Evolutionary conservation across 2,329 filamentous ascomycete genomes (phyloP), one percentile per base, ranked within the genome.

Genomic region (Aspergillus transmontanensis): DNA sequence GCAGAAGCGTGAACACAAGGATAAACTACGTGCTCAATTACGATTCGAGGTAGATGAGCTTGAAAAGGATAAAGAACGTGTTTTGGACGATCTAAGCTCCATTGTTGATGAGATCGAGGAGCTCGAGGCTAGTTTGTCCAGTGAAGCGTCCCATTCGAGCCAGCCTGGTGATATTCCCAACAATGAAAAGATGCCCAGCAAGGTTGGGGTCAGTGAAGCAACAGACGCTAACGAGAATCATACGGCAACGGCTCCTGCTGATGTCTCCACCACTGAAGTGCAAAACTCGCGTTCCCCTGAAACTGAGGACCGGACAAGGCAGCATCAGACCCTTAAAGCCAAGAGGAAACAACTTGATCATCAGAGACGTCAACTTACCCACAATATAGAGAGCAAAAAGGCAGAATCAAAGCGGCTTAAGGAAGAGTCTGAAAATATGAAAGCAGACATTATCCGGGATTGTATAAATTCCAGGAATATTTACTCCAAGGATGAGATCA

Each of bases 331-430:
- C 26, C 48, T 51, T 7, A 53, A 34, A 54, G 30, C 12, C 21
- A 43, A 57, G 28, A 26, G 28, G 28, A 55, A 54, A 7, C 4
- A 14, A 43, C n/a, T 34, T 19, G 43, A 36, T 11, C 14, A 11
- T 19, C 28, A 58, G 36, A 34, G 32, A 6, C 46, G 23, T 14
- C 6, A 30, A 26, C n/a, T 62, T 4, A 19, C 21, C 1, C 21
- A 48, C 10, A 4, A 64, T 30, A 57, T 53, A 21, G 78, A 2
- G 21, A 77, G 58, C 6, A 59, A 72, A n/a, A 6, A 62, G 69
- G 21, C 69, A 69, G 10, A 64, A 62, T 2, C 68, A 66, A 5
- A 79, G 72, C 51, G 85, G 85, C 69, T 80, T 81, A n/a, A 4
- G 32, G 16, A 50, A 39, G 19, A 86, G 83, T 67, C 74, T 2